phyloP scores from a whole-genome alignment of 306 rosid species.

The Cucurbita ficifolia region DNA sequence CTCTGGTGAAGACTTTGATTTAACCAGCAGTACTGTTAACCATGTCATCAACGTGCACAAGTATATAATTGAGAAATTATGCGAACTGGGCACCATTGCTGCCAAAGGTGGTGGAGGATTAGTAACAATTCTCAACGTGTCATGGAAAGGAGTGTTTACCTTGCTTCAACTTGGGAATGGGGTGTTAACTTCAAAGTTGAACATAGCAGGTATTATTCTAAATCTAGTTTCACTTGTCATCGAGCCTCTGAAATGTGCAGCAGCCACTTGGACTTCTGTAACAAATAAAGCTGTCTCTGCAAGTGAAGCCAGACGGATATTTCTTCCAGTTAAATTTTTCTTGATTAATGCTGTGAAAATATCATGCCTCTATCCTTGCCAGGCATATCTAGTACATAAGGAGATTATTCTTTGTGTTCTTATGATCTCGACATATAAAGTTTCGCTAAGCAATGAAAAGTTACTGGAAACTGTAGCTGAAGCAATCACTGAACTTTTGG shows the following conservation, averaged over 20 bases:
- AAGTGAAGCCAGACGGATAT: slow-evolving; percentile 58
- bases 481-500: slow-evolving; percentile 56
- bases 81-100: slow-evolving; percentile 64
- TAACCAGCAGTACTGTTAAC: slow-evolving; percentile 14
- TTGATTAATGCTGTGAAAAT: slow-evolving; percentile 66
- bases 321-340: slow-evolving; percentile 82
- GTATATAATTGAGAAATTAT: slow-evolving; percentile 42
- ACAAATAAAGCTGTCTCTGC: slow-evolving; percentile 40
- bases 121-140: slow-evolving; percentile 61
- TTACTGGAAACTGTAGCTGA: slow-evolving; percentile 41
- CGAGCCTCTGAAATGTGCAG: slow-evolving; percentile 54
- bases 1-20: slow-evolving; percentile 21
- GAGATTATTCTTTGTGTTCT: slow-evolving; percentile 48
- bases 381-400: slow-evolving; percentile 40
- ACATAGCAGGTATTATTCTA: slow-evolving; percentile 35
- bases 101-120: slow-evolving; percentile 75
- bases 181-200: slow-evolving; percentile 25
- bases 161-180: slow-evolving; percentile 69
- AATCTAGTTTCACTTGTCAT: slow-evolving; percentile 43
- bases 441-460: slow-evolving; percentile 33
- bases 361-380: slow-evolving; percentile 57
- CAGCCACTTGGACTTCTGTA: slow-evolving; percentile 53
- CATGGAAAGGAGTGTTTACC: slow-evolving; percentile 88
- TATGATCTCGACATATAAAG: slow-evolving; percentile 46
- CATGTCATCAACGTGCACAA: slow-evolving; percentile 43